These are phyloP conservation scores for Rhinocladiella similis DNA, from an alignment of 2,329 filamentous ascomycete species.

Conservation along the genomic window DNA sequence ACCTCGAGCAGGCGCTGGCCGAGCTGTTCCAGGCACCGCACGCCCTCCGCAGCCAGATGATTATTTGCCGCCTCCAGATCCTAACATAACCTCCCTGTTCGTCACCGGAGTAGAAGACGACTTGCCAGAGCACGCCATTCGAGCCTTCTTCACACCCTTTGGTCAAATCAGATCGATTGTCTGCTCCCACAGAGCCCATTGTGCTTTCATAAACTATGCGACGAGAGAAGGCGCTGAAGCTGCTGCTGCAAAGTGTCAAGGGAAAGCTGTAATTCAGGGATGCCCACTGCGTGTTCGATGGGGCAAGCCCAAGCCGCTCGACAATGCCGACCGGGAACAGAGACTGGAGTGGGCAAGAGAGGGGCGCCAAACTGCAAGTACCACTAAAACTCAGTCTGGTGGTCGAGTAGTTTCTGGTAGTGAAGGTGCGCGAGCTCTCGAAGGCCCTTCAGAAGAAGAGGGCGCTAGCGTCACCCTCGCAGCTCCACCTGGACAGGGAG, in stretches of 20 bases:
- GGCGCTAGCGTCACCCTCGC: conserved; percentile 57
- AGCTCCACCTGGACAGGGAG: conserved; percentile 74
- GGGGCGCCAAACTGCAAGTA: conserved; percentile 62
- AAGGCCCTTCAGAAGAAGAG: conserved; percentile 39
- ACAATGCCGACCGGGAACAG: conserved; percentile 86
- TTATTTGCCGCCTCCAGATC: conserved; percentile 79
- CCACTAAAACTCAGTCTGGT: conserved; percentile 40
- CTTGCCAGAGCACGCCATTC: conserved; percentile 85
- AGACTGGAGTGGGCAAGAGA: conserved; percentile 78
- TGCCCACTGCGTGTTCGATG: conserved; percentile 88
- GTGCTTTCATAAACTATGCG: conserved; percentile 93
- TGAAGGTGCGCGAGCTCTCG: conserved; percentile 37
- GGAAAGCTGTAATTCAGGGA: conserved; percentile 83
- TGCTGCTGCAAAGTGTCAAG: conserved; percentile 81
- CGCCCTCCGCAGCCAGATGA: conserved; percentile 82
- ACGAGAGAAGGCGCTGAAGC: conserved; percentile 80
- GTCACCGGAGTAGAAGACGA: conserved; percentile 96
- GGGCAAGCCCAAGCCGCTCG: conserved; percentile 89
- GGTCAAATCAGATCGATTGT: conserved; percentile 90
- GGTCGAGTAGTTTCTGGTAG: conserved; percentile 29
- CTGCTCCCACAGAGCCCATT: conserved; percentile 95
- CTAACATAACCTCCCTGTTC: conserved; percentile 88
- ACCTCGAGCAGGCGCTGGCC: conserved; percentile 49
- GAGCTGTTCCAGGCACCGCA: conserved; percentile 68
- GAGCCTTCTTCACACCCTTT: conserved; percentile 84